Base-by-base conservation (phyloP, 352 stramenopile species). In the Globisporangium heterothallicum region DNA sequence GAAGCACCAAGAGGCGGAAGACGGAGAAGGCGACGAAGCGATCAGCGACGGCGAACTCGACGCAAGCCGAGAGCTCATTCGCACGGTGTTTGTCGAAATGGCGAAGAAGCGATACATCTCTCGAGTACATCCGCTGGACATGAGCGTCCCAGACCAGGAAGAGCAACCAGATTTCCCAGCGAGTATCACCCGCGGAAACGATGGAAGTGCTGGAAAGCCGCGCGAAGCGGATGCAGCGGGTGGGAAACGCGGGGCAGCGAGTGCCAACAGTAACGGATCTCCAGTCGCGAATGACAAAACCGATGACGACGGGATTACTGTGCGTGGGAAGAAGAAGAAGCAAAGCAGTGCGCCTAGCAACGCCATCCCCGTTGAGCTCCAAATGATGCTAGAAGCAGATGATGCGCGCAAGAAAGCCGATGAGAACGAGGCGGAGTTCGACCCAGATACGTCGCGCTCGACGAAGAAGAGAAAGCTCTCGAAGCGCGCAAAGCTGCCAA, bases 41-140 rank as follows among this genome's bases (percentile, higher is more conserved):
- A 86, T 88, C 21, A 72, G 56, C 19, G 82, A 92, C 16, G 63
- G 74, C n/a, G 79, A 88, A 48, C 68, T 94, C 27, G 77, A 90
- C 4, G 72, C 80, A 24, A 78, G 76, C 32, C 79, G 82, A 26
- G 63, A 67, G 19, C 42, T 61, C 21, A 71, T 94, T 43, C 79
- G 74, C 26, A 59, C 78, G 14, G 62, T 64, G n/a, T 93, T 94
- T 57, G 72, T 93, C 25, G 77, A 94, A 38, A 93, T 95, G 84
- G 83, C 83, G 56, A 95, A 95, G 64, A 88, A 88, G 61, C 74
- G 84, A 44, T 93, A 89, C 67, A 87, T 95, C 48, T 78, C 78
- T 25, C 78, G 84, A 10, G 84, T 95, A 36, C 83, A 95, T 49
- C 84, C 84, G 40, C 55, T 95, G 12, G 79, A 93, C 47, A 64